phyloP scores from a whole-genome alignment of 768 basidiomycete species.

The Leccinum boreale region DNA sequence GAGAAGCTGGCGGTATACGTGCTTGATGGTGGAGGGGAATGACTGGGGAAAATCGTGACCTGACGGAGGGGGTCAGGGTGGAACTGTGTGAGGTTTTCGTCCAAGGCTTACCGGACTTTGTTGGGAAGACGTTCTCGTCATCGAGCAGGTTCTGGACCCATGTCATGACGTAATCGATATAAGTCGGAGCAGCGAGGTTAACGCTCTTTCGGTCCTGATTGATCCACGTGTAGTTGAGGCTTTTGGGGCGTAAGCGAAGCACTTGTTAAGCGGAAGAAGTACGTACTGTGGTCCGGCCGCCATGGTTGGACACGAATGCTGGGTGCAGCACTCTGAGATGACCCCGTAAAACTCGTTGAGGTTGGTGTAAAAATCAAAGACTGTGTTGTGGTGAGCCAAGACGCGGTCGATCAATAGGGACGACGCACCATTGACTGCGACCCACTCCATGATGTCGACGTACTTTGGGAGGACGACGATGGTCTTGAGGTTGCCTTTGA shows the following conservation, averaged over 20 bases:
- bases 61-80: slow-evolving; percentile 28
- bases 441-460: slow-evolving; percentile 95
- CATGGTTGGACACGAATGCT: slow-evolving; percentile 89
- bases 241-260: slow-evolving; percentile 27
- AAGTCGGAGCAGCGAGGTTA: slow-evolving; percentile 87
- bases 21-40: slow-evolving; percentile 88
- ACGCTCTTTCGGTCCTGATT: slow-evolving; percentile 89
- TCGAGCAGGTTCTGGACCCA: slow-evolving; percentile 93
- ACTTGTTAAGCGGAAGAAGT: background rate
- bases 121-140: slow-evolving; percentile 92
- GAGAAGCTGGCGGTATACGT: slow-evolving; percentile 94
- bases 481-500: slow-evolving; percentile 98
- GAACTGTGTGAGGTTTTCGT: background rate
- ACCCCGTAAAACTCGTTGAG: slow-evolving; percentile 96
- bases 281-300: slow-evolving; percentile 81
- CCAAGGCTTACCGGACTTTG: slow-evolving; percentile 74
- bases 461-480: slow-evolving; percentile 97
- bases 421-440: slow-evolving; percentile 84
- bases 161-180: slow-evolving; percentile 98
- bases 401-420: background rate
- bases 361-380: slow-evolving; percentile 97
- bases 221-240: slow-evolving; percentile 93
- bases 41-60: slow-evolving; percentile 83
- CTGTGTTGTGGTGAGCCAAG: slow-evolving; percentile 37
- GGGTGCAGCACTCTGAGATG: slow-evolving; percentile 89